Evolutionary conservation across 805 yeast genomes (phyloP).

Genomic region (Candida ovalis): DNA sequence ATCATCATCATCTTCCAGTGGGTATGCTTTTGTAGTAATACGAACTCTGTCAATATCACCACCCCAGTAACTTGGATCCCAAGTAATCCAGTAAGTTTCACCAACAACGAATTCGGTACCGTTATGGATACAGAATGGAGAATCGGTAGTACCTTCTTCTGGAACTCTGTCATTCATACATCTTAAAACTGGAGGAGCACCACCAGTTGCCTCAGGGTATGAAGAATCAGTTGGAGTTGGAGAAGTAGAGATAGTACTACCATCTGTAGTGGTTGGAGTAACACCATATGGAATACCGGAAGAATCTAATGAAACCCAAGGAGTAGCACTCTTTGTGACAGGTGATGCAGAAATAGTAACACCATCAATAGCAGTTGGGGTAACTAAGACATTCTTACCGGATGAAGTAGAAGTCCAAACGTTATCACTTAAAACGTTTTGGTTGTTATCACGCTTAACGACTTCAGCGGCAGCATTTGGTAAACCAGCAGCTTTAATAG

Average conservation of each 20-base stretch:
- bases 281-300: conserved; percentile 41
- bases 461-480: conserved; percentile 1
- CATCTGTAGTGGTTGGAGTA: conserved; percentile 37
- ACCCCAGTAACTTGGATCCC: conserved; percentile 45
- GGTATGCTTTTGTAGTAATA: conserved; percentile 32
- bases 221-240: conserved; percentile 37
- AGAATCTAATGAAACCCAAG: conserved; percentile 41
- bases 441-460: conserved; percentile 13
- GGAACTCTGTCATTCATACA: conserved; percentile 43
- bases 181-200: conserved; percentile 42
- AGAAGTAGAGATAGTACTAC: conserved; percentile 36
- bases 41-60: conserved; percentile 33
- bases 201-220: conserved; percentile 35
- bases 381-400: conserved; percentile 19
- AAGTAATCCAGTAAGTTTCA: conserved; percentile 45
- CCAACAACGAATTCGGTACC: conserved; percentile 44
- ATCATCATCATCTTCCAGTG: conserved; percentile 31
- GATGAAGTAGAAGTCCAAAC: conserved; percentile 36
- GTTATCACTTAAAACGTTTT: conserved; percentile 21
- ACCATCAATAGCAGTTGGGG: conserved; percentile 48
- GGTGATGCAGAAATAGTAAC: conserved; percentile 46
- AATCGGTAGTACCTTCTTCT: conserved; percentile 22
- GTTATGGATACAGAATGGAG: conserved; percentile 42
- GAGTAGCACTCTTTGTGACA: conserved; percentile 33
- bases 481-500: conserved; percentile 2